These are phyloP conservation scores for Globisporangium cylindrosporum DNA, from an alignment of 352 stramenopile species.

Conservation along the genomic window DNA sequence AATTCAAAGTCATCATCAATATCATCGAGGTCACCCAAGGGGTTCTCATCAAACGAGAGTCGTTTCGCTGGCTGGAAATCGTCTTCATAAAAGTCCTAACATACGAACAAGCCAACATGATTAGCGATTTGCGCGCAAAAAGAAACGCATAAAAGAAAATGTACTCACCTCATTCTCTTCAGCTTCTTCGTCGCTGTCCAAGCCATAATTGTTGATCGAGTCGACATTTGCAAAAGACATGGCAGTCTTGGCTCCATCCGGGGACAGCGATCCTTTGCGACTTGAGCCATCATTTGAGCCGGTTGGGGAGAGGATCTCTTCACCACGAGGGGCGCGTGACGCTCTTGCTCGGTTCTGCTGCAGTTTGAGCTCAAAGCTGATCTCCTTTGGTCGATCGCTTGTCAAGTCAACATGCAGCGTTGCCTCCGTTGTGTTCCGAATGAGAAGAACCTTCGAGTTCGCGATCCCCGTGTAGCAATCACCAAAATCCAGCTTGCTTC, in stretches of 20 bases:
- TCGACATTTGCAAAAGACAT: conserved; percentile 60
- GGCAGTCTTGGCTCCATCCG: conserved; percentile 49
- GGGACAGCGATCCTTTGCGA: conserved; percentile 62
- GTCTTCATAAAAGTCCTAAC: conserved; percentile 70
- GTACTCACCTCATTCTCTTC: conserved; percentile 78
- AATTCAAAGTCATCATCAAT: conserved; percentile 89
- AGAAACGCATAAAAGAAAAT: neutral
- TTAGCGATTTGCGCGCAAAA: neutral
- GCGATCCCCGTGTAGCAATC: conserved; percentile 85
- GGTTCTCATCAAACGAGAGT: conserved; percentile 78
- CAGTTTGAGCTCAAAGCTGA: conserved; percentile 87
- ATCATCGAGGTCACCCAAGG: conserved; percentile 72
- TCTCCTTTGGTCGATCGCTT: conserved; percentile 85
- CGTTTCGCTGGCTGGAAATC: conserved; percentile 63
- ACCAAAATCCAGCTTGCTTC: conserved; percentile 86
- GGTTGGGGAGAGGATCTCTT: conserved; percentile 68
- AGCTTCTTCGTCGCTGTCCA: conserved; percentile 82
- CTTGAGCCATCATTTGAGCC: conserved; percentile 75
- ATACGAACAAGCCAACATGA: neutral
- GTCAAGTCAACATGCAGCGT: conserved; percentile 82
- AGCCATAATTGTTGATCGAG: conserved; percentile 36
- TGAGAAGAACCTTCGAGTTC: conserved; percentile 76
- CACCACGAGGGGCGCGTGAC: conserved; percentile 46
- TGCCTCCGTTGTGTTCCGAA: conserved; percentile 85
- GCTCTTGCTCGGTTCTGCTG: conserved; percentile 68